phyloP scores from a whole-genome alignment of 352 stramenopile species.

The Blastocystis sp. region DNA sequence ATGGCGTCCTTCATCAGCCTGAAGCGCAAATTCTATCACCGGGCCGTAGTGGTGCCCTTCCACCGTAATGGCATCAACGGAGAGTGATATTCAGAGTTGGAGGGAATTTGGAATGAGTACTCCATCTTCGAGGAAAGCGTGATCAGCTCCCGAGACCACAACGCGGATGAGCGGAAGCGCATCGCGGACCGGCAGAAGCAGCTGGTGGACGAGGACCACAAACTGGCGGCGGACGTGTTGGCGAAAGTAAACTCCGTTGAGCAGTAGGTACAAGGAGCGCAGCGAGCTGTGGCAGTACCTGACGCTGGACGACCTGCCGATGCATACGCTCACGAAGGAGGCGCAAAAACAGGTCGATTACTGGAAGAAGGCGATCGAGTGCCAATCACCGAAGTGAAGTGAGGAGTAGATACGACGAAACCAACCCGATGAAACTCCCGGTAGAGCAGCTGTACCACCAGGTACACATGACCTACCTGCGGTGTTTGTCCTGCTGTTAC shows the following conservation, averaged over 20 bases:
- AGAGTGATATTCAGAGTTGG: neutral
- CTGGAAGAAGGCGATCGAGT: conserved; percentile 47
- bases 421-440: conserved; percentile 49
- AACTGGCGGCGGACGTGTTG: conserved; percentile 56
- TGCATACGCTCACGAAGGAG: conserved; percentile 10
- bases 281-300: conserved; percentile 39
- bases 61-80: neutral
- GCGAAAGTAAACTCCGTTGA: neutral
- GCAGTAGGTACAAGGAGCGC: conserved; percentile 16
- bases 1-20: neutral
- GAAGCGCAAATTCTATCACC: conserved; percentile 35
- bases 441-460: conserved; percentile 45
- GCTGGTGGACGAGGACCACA: conserved; percentile 50
- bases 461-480: conserved; percentile 50
- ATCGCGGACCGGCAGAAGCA: conserved; percentile 34
- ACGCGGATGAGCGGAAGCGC: neutral
- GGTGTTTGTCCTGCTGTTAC: conserved; percentile 38
- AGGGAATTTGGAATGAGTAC: conserved; percentile 55
- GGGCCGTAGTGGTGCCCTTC: conserved; percentile 47
- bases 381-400: neutral
- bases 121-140: conserved; percentile 49
- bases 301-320: conserved; percentile 36
- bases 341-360: conserved; percentile 33
- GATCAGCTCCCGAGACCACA: neutral
- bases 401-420: conserved; percentile 32